Evolutionary conservation across 225 moss, liverwort and hornwort species (phyloP).

Genomic region (Lunularia cruciata): DNA sequence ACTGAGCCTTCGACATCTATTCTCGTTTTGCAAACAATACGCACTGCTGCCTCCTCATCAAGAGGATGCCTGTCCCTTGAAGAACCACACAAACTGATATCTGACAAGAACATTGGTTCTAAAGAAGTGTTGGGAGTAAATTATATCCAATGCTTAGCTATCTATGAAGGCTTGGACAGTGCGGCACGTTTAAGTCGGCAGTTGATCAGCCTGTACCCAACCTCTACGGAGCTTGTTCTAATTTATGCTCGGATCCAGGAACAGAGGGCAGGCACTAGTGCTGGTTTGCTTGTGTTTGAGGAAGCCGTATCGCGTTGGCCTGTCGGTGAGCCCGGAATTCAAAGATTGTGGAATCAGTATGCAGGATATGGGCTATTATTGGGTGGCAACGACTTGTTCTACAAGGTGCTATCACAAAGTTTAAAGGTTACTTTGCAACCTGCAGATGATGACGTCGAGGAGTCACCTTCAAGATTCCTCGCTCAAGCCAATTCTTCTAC

Average conservation of each 20-base stretch:
- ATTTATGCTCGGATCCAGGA: constrained; percentile 51
- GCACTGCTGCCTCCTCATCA: constrained; percentile 37
- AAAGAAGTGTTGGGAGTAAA: constrained; percentile 60
- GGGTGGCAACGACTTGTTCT: constrained; percentile 49
- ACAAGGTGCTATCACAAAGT: constrained; percentile 46
- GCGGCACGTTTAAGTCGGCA: constrained; percentile 47
- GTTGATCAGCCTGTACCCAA: constrained; percentile 47
- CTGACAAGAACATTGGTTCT: neutral
- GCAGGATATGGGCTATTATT: constrained; percentile 54
- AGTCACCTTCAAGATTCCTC: neutral
- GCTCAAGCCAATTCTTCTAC: neutral
- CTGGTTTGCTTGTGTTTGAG: constrained; percentile 57
- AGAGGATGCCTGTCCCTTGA: constrained; percentile 43
- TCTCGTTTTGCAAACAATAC: constrained; percentile 47
- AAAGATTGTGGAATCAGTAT: constrained; percentile 75
- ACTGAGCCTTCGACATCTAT: constrained; percentile 40
- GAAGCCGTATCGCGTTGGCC: constrained; percentile 53
- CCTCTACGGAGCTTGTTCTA: constrained; percentile 58
- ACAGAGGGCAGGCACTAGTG: constrained; percentile 29
- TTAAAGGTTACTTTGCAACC: constrained; percentile 10
- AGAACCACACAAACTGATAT: neutral
- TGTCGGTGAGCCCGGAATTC: constrained; percentile 34
- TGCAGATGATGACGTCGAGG: neutral
- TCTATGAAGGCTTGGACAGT: constrained; percentile 54
- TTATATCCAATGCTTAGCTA: constrained; percentile 58